Base-by-base conservation (phyloP, 371 early-diverging fungal species). In the Dinochytrium kinnereticum region DNA sequence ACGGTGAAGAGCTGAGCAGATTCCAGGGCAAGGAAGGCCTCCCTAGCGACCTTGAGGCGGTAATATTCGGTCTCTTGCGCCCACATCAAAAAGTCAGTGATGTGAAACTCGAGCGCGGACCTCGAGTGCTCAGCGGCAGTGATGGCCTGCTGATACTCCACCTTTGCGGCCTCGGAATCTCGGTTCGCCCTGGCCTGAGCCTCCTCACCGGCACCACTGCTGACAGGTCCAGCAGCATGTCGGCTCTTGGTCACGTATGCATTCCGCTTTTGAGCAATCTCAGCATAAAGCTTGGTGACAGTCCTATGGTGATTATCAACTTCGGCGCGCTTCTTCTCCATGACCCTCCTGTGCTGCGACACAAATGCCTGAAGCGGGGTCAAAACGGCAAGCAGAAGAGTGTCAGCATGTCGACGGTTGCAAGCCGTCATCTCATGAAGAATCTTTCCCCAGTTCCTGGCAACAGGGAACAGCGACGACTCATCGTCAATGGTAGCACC, bases 311-410 rank as follows among this genome's bases (percentile, higher is more conserved):
- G 69, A 26, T 19, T 49, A 39, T 72, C 73, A 36, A 77, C 77
- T 24, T 73, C 70, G 49, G 51, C 68, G 50, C 70, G 64, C 53
- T 77, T 77, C 33, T 67, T 69, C 33, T 65, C 55, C 53, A 77
- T 64, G 37, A 55, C 49, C 31, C 38, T 51, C 30, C 68, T 64
- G 40, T 72, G 67, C 39, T 68, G 73, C 26, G 61, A 69, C 39
- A 73, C 51, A 57, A 77, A 77, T n/a, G 65, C 73, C 31, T 70
- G 73, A 17, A 77, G 71, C 10, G 77, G 77, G 0, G 77, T 65
- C 50, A 77, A 36, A 34, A 70, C 73, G 0, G 70, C 65, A 10
- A 73, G 67, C 40, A 55, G 51, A 24, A 77, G 70, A 26, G 73
- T 73, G 57, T 77, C 73, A 30, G 73, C 70, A 61, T 77, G 77